Evolutionary conservation across 768 basidiomycete genomes (phyloP).

Genomic region (Boletus tomentosulus): DNA sequence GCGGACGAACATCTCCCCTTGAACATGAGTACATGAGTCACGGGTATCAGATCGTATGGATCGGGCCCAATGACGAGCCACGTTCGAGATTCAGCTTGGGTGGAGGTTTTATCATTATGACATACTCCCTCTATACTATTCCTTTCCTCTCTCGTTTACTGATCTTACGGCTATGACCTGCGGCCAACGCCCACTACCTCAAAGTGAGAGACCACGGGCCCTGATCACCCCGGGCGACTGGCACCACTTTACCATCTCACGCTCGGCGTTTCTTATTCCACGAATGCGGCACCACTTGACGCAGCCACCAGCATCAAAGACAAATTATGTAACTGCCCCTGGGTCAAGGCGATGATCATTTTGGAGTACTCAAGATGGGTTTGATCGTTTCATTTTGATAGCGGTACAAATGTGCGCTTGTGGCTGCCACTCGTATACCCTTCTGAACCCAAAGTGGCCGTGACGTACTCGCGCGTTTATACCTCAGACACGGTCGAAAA

Average conservation of each 20-base stretch:
- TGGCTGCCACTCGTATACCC: slow-evolving; percentile 42
- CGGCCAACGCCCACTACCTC: slow-evolving; percentile 40
- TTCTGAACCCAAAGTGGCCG: no score
- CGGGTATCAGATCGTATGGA: slow-evolving; percentile 9
- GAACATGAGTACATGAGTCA: no score
- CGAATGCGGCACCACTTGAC: slow-evolving; percentile 34
- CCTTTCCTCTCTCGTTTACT: slow-evolving; percentile 20
- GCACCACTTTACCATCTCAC: slow-evolving; percentile 60
- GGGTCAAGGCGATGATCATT: slow-evolving; percentile 58
- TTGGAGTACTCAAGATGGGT: slow-evolving; percentile 53
- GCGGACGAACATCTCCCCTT: no score
- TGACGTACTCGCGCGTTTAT: no score
- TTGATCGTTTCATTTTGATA: no score
- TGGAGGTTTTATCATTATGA: slow-evolving; percentile 2
- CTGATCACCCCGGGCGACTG: slow-evolving; percentile 26
- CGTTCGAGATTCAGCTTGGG: slow-evolving; percentile 56
- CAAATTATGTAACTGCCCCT: slow-evolving; percentile 36
- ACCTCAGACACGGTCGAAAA: no score
- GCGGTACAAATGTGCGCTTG: no score
- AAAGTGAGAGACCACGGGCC: no score
- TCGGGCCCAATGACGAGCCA: slow-evolving; percentile 59
- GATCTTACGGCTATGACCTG: slow-evolving; percentile 44
- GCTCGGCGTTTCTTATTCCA: slow-evolving; percentile 50
- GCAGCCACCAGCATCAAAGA: slow-evolving; percentile 40
- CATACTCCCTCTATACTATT: not conserved